Conservation (phyloP, 768 basidiomycete species). For the Agaricus subrufescens region DNA sequence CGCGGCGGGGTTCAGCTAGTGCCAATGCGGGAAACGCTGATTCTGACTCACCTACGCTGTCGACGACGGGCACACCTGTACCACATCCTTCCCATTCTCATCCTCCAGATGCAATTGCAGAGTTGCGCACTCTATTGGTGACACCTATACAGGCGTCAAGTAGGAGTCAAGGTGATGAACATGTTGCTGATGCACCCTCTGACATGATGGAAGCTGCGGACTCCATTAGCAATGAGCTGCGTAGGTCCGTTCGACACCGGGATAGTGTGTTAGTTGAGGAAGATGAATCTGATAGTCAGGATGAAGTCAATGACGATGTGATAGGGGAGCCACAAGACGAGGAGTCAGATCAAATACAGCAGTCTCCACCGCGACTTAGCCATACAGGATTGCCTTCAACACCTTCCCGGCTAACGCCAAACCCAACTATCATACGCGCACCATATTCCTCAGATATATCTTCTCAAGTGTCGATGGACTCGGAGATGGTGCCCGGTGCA, state of each 20-base stretch:
- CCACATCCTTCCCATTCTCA: constrained; percentile 49
- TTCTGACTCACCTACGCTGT: constrained; percentile 41
- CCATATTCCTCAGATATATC: constrained; percentile 52
- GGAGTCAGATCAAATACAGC: not conserved
- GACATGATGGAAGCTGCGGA: constrained; percentile 12
- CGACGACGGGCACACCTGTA: constrained; percentile 54
- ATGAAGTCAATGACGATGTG: constrained; percentile 34
- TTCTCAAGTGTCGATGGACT: constrained; percentile 42
- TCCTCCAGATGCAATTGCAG: constrained; percentile 30
- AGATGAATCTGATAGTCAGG: constrained; percentile 52
- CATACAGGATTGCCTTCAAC: constrained; percentile 38
- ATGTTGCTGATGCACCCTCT: constrained; percentile 17
- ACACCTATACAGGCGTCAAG: constrained; percentile 37
- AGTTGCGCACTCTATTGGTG: constrained; percentile 36
- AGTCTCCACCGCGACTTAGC: constrained; percentile 31
- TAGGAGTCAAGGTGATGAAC: constrained; percentile 26
- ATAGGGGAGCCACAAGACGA: constrained; percentile 13
- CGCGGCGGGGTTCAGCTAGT: constrained; percentile 36
- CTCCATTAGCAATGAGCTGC: constrained; percentile 30
- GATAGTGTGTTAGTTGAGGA: constrained; percentile 68
- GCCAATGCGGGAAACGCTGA: constrained; percentile 39
- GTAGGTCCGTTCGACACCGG: constrained; percentile 37
- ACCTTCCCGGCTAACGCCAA: constrained; percentile 34
- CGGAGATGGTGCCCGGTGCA: constrained; percentile 29
- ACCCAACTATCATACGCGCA: constrained; percentile 26